Evolutionary conservation across 495 filamentous ascomycete species (phyloP).

Genomic region (Filosporella fistucella): DNA sequence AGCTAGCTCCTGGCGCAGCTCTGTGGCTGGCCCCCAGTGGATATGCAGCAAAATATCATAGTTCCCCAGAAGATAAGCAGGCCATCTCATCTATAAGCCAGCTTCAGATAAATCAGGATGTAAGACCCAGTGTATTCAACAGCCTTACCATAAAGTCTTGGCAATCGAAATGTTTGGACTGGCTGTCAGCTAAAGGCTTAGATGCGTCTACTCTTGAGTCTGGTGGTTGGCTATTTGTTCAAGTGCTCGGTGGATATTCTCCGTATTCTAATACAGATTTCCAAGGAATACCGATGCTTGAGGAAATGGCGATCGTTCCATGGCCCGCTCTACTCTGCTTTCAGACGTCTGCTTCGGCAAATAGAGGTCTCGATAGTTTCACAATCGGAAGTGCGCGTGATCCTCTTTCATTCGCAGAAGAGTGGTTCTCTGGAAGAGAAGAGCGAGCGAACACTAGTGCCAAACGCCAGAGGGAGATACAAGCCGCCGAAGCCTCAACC

Average conservation of each 20-base stretch:
- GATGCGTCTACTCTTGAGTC: conserved; percentile 13
- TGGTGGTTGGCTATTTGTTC: conserved; percentile 23
- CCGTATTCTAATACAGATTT: conserved; percentile 14
- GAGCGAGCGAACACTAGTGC: conserved; percentile 41
- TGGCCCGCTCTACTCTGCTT: conserved; percentile 51
- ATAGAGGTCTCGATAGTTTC: neutral
- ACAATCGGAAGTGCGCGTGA: conserved; percentile 32
- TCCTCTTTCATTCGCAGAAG: conserved; percentile 61
- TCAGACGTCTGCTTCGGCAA: conserved; percentile 8
- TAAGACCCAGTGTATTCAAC: neutral
- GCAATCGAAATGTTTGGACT: conserved; percentile 23
- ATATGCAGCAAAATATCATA: conserved; percentile 34
- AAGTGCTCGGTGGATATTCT: conserved; percentile 15
- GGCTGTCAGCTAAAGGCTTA: conserved; percentile 22
- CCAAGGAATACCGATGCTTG: conserved; percentile 9
- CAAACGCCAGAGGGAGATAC: conserved; percentile 48
- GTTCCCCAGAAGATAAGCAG: conserved; percentile 4
- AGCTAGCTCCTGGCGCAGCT: conserved; percentile 12
- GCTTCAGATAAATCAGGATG: conserved; percentile 2
- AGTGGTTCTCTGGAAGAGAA: conserved; percentile 54
- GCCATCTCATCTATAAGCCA: conserved; percentile 3
- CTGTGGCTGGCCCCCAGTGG: conserved; percentile 49
- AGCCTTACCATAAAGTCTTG: conserved; percentile 17
- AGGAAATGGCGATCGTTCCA: conserved; percentile 18
- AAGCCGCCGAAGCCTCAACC: conserved; percentile 31